Evolutionary conservation across 1,139 yeast genomes (phyloP).

Genomic region (Candida tetrigidarum): DNA sequence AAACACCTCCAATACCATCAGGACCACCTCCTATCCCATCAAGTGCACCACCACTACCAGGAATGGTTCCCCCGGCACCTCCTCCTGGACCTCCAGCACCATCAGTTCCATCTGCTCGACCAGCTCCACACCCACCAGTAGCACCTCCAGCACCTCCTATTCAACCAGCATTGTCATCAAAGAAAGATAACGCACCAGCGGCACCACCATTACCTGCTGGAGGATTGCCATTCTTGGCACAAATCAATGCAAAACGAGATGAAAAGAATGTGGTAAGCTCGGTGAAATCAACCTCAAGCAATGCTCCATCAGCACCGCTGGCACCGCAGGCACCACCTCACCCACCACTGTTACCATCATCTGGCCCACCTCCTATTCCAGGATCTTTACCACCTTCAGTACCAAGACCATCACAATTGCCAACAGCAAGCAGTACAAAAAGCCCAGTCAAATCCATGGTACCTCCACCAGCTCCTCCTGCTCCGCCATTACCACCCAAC

Average conservation of each 20-base stretch:
- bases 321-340: conserved; percentile 6
- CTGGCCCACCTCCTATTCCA: conserved; percentile 12
- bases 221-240: conserved; percentile 54
- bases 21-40: conserved; percentile 23
- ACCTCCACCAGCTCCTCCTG: conserved; percentile 20
- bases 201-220: conserved; percentile 28
- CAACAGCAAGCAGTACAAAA: conserved; percentile 1
- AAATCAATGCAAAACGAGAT: conserved; percentile 57
- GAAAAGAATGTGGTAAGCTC: conserved; percentile 64
- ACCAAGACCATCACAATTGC: conserved; percentile 15
- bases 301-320: conserved; percentile 9
- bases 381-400: conserved; percentile 12
- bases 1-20: conserved; percentile 18
- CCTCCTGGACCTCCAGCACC: conserved; percentile 26
- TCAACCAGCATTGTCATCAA: conserved; percentile 4
- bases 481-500: conserved; percentile 22
- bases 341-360: conserved; percentile 12
- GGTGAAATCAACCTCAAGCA: conserved; percentile 13
- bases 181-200: conserved; percentile 19
- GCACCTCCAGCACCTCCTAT: conserved; percentile 21
- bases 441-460: conserved; percentile 23
- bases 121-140: conserved; percentile 25
- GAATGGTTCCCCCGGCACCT: conserved; percentile 20
- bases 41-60: conserved; percentile 18
- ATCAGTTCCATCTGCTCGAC: conserved; percentile 24